Conservation (phyloP, 2,329 filamentous ascomycete species). For the Periconia digitata region DNA sequence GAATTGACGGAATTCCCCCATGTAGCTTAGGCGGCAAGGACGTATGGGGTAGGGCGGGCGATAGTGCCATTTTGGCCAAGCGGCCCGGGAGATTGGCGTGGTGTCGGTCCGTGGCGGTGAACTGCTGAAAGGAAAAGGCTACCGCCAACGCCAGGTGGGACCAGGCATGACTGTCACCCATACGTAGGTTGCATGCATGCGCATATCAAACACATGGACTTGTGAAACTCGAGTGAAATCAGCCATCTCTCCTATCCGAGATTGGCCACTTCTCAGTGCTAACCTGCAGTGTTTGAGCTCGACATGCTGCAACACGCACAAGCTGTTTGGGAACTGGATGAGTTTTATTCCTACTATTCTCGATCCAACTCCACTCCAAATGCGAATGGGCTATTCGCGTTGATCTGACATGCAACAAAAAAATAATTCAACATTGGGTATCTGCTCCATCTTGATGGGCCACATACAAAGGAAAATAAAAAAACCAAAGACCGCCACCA, state of each 20-base stretch:
- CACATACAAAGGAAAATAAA: conserved; percentile 4
- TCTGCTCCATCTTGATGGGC: neutral
- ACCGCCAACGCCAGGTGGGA: no score
- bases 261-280: neutral
- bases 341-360: neutral
- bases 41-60: neutral
- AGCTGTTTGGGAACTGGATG: neutral
- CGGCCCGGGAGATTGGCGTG: neutral
- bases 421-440: neutral
- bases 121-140: neutral
- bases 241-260: neutral
- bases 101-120: neutral
- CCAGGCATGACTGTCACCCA: no score
- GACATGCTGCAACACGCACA: neutral
- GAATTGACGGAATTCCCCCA: neutral
- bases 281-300: neutral
- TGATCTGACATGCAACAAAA: neutral
- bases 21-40: neutral
- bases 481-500: conserved; percentile 3
- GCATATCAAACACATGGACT: neutral
- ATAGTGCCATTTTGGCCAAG: neutral
- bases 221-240: conserved; percentile 1
- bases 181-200: no score
- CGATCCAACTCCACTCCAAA: no score
- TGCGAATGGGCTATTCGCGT: no score